phyloP scores from a whole-genome alignment of 2,329 filamentous ascomycete species.

The Aureobasidium vineae region DNA sequence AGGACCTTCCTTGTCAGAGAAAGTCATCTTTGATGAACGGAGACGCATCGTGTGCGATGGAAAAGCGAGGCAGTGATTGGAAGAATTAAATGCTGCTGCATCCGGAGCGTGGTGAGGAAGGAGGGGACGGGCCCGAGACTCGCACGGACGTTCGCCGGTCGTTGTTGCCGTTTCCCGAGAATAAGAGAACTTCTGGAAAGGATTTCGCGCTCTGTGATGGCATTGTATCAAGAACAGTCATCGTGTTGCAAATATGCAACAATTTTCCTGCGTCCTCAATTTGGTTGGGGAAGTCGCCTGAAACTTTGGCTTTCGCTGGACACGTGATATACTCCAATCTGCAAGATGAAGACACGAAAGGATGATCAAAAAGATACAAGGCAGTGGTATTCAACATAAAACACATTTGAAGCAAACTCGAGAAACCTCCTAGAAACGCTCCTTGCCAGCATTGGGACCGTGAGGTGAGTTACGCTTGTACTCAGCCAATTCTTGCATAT shows the following conservation, averaged over 20 bases:
- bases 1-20: not conserved
- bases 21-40: not conserved
- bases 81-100: not conserved
- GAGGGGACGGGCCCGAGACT: not conserved
- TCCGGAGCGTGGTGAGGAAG: not conserved
- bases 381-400: not conserved
- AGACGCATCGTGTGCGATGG: not conserved
- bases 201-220: not conserved
- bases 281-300: not conserved
- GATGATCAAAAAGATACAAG: not conserved
- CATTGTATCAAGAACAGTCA: not conserved
- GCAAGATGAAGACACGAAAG: not conserved
- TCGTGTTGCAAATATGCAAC: not conserved
- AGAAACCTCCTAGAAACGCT: not conserved
- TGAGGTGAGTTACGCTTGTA: conserved; percentile 18
- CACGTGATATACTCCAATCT: not conserved
- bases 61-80: not conserved
- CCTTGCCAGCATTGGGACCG: not conserved
- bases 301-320: not conserved
- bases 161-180: not conserved
- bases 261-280: not conserved
- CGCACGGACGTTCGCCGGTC: conserved; percentile 1
- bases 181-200: not conserved
- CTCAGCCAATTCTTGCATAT: conserved; percentile 37
- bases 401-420: not conserved